Evolutionary conservation across 345 rosid species (phyloP), one percentile per base, ranked within the genome.

Genomic region (Noccaea bulbosa): DNA sequence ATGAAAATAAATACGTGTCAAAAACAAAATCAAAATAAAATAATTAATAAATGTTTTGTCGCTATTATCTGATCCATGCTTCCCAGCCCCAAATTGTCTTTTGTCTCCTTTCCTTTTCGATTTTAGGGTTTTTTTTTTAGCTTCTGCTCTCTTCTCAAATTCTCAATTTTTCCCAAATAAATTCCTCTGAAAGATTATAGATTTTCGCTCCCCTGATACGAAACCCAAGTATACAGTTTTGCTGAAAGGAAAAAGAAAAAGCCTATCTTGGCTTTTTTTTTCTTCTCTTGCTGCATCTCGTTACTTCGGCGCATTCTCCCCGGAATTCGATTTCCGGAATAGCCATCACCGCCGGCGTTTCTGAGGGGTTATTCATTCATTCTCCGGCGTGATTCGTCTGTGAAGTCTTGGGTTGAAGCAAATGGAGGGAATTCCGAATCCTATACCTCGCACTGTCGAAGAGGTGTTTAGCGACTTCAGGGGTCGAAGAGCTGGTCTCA

Each of bases 401-500:
- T 41, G 46, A 39, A 48, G 67, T 59, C 8, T 52, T 60, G 39
- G 0, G 0, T 24, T 63, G 37, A 72, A 63, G 68, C 44, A 60
- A 1, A 83, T 83, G 83, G 87, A 81, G 39, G 85, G 81, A 66
- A 76, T 68, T 38, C 78, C 45, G 64, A 72, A 69, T 54, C 65
- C 70, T 47, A 54, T 47, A 45, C 80, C 86, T 50, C 89, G 92
- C 71, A 83, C 92, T 16, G 92, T 87, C 20, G 92, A 87, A 78
- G 89, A 85, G 79, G 92, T 87, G 4, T 85, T 87, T 72, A 80
- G 83, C 72, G 92, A 87, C 78, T 87, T 87, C 70, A 80, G 79
- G 62, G 92, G 92, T 67, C 86, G 92, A 5, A 69, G 92, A 68
- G 78, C 87, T 71, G 92, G 84, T 76, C 77, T 85, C 83, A 78